Evolutionary conservation across 345 rosid species (phyloP), one percentile per base, ranked within the genome.

Genomic region (Luvunga scandens): DNA sequence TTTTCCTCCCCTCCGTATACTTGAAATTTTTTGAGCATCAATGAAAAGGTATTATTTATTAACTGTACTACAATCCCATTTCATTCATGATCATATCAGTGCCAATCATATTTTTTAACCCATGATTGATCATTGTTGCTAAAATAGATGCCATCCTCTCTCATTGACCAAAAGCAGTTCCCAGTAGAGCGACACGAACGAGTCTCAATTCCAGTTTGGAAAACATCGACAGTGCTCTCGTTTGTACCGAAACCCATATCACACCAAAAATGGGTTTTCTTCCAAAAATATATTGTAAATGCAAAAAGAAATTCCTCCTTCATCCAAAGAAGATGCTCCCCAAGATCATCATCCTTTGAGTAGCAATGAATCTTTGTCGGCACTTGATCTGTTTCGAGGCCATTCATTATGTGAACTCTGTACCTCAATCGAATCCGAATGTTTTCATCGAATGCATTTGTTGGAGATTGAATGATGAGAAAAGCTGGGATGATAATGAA

Each of bases 321-420:
- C 28, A 60, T 73, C n/a, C 21, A 16, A 7, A 78, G 63, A 12
- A 57, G 24, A 48, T 71, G 76, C 31, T 0, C 45, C 0, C 82
- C 78, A 22, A 79, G 63, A 60, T 79, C 69, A 25, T 79, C 78
- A n/a, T 59, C 78, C 3, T 19, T 42, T 0, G 78, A 74, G 12
- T 60, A 42, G 30, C 82, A 74, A 12, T 59, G 75, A 1, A 45
- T 13, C 13, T 30, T 1, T 19, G 75, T n/a, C 42, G 75, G 74
- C 5, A 22, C 6, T 3, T 56, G 2, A 31, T 79, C 48, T 10
- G 48, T 10, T 42, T 12, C 48, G 2, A 42, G 48, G 48, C 48
- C 48, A 42, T 42, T 42, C 68, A 73, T 27, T 48, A 0, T 30
- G n/a, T 56, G 34, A 25, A 78, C 77, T 14, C 9, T 31, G 75